Evolutionary conservation across 2,329 filamentous ascomycete genomes (phyloP).

Genomic region (Fonsecaea monophora): DNA sequence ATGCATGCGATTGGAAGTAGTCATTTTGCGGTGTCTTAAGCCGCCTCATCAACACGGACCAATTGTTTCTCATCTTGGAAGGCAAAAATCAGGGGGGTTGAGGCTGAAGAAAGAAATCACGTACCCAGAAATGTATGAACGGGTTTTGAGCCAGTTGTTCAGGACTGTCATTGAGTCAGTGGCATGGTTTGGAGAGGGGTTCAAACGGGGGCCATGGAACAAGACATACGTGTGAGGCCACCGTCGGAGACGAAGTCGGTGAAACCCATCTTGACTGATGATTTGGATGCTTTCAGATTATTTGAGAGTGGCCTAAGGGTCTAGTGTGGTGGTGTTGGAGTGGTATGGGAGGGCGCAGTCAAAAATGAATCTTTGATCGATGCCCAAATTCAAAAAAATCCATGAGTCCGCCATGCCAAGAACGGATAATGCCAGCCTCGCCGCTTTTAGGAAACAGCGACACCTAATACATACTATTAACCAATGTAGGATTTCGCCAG

Average conservation of each 20-base stretch:
- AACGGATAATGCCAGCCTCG: not conserved
- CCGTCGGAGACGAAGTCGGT: constrained; percentile 68
- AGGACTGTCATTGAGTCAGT: constrained; percentile 59
- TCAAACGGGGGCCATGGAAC: constrained; percentile 23
- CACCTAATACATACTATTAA: not conserved
- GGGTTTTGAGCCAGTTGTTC: constrained; percentile 75
- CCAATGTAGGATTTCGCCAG: not conserved
- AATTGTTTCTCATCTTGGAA: constrained; percentile 80
- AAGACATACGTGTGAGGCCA: constrained; percentile 64
- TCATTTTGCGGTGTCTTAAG: constrained; percentile 88
- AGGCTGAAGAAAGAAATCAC: constrained; percentile 50
- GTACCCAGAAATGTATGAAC: constrained; percentile 84
- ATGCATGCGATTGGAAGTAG: constrained; percentile 74
- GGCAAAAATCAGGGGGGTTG: constrained; percentile 38
- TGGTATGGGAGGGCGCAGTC: constrained; percentile 4
- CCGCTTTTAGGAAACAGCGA: not conserved
- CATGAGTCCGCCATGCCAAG: constrained; percentile 1
- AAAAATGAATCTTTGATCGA: constrained; percentile 2
- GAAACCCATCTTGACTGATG: constrained; percentile 66
- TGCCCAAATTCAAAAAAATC: constrained; percentile 12
- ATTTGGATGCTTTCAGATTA: not conserved
- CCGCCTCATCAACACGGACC: constrained; percentile 96
- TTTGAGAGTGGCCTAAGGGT: not conserved
- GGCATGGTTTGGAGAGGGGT: constrained; percentile 23
- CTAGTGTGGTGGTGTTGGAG: not conserved